phyloP scores from a whole-genome alignment of 805 yeast genomes.

The Teunomyces barrocoloradensis region DNA sequence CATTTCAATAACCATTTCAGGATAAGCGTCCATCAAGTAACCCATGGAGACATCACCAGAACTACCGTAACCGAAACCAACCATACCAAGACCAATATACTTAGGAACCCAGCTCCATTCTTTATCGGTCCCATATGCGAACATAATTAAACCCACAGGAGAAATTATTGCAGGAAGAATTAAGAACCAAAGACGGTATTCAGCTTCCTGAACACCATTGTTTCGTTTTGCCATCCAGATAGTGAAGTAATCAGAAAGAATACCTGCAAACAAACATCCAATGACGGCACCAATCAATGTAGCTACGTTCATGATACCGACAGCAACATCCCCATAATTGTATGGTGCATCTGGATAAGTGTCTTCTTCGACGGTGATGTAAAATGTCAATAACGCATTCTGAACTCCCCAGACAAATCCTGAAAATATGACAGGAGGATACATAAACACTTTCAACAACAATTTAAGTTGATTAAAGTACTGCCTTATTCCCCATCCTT shows the following conservation, averaged over 20 bases:
- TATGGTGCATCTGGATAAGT: constrained; percentile 64
- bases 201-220: constrained; percentile 64
- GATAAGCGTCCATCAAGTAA: constrained; percentile 65
- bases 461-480: constrained; percentile 50
- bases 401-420: constrained; percentile 81
- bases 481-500: constrained; percentile 66
- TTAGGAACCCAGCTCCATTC: constrained; percentile 52
- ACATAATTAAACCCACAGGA: constrained; percentile 61
- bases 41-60: constrained; percentile 71
- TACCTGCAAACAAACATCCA: constrained; percentile 66
- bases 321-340: constrained; percentile 61
- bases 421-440: constrained; percentile 63
- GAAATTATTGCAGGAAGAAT: constrained; percentile 55
- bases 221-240: constrained; percentile 59
- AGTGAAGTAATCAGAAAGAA: constrained; percentile 57
- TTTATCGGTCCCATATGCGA: constrained; percentile 63
- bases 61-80: constrained; percentile 69
- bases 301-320: constrained; percentile 75
- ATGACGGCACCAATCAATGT: constrained; percentile 62
- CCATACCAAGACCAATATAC: constrained; percentile 60
- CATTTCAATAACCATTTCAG: constrained; percentile 67
- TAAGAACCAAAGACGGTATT: constrained; percentile 58
- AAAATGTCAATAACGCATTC: constrained; percentile 72
- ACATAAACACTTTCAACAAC: constrained; percentile 55
- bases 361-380: constrained; percentile 70